Evolutionary conservation across 495 filamentous ascomycete species (phyloP).

Genomic region (Penicillium soppii): DNA sequence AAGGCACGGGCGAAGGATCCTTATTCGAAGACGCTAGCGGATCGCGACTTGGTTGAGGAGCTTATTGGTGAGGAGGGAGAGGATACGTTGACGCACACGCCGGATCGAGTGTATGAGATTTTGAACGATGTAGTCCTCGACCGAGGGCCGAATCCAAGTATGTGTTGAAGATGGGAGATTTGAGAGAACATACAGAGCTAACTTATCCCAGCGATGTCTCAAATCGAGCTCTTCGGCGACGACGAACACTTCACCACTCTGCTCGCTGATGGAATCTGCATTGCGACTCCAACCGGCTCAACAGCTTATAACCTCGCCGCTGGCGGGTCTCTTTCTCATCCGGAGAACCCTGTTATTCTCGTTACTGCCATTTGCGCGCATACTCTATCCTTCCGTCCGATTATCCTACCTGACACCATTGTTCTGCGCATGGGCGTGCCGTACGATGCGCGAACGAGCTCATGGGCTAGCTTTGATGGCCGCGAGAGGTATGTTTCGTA

Average conservation of each 20-base stretch:
- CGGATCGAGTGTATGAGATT: slow-evolving; percentile 80
- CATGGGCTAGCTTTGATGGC: slow-evolving; percentile 97
- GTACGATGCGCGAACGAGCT: slow-evolving; percentile 82
- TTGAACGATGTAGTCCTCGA: slow-evolving; percentile 92
- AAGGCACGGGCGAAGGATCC: slow-evolving; percentile 41
- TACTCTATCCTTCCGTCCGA: slow-evolving; percentile 91
- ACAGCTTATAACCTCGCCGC: slow-evolving; percentile 98
- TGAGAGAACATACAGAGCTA: slow-evolving; percentile 12
- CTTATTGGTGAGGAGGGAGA: slow-evolving; percentile 80
- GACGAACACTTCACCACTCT: slow-evolving; percentile 91
- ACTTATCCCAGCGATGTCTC: slow-evolving; percentile 67
- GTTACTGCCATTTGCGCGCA: slow-evolving; percentile 95
- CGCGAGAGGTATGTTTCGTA: slow-evolving; percentile 68
- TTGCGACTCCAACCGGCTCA: slow-evolving; percentile 88
- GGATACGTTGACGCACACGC: slow-evolving; percentile 75
- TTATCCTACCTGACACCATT: slow-evolving; percentile 93
- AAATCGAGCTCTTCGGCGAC: slow-evolving; percentile 89
- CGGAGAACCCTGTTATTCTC: slow-evolving; percentile 95
- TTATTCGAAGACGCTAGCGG: slow-evolving; percentile 20
- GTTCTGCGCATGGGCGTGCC: slow-evolving; percentile 89
- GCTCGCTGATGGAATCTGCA: slow-evolving; percentile 84
- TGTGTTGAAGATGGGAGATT: slow-evolving; percentile 25
- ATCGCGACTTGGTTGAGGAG: slow-evolving; percentile 81
- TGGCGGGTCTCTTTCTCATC: slow-evolving; percentile 91
- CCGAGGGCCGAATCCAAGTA: slow-evolving; percentile 85